phyloP scores from a whole-genome alignment of 306 rosid species.

The Fragaria vesca region DNA sequence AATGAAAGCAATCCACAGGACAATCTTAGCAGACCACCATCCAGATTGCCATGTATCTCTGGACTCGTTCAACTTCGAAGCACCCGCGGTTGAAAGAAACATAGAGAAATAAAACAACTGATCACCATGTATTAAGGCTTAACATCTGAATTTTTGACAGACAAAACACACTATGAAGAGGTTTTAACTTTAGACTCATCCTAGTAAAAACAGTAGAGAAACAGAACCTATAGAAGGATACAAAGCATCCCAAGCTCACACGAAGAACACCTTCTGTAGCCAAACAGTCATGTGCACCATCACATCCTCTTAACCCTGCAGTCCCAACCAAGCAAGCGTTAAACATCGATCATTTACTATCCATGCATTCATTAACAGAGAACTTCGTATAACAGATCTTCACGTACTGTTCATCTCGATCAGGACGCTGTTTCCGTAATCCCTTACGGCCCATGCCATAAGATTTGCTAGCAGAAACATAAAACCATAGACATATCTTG shows the following conservation, averaged over 20 bases:
- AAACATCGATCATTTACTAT: constrained; percentile 4
- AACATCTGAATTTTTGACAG: constrained; percentile 12
- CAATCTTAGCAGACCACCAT: constrained; percentile 89
- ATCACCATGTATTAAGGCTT: constrained; percentile 46
- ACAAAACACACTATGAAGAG: background rate
- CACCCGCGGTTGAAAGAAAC: constrained; percentile 73
- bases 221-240: constrained; percentile 54
- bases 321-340: constrained; percentile 7
- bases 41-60: constrained; percentile 94
- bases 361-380: background rate
- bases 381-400: constrained; percentile 21
- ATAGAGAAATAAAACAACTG: constrained; percentile 78
- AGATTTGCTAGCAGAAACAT: constrained; percentile 68
- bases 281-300: constrained; percentile 63
- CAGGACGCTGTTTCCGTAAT: constrained; percentile 55
- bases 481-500: constrained; percentile 86
- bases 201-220: background rate
- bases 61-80: constrained; percentile 57
- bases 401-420: constrained; percentile 58
- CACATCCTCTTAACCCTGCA: constrained; percentile 73
- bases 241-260: constrained; percentile 95
- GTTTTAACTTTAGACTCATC: background rate
- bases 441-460: constrained; percentile 93
- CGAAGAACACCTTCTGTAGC: constrained; percentile 94
- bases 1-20: constrained; percentile 46